A percentile compares a stretch with the other conserved stretches of the same genome.
Evolutionary conservation across 345 rosid species (phyloP).

Genomic region (Gossypium sturtianum): DNA sequence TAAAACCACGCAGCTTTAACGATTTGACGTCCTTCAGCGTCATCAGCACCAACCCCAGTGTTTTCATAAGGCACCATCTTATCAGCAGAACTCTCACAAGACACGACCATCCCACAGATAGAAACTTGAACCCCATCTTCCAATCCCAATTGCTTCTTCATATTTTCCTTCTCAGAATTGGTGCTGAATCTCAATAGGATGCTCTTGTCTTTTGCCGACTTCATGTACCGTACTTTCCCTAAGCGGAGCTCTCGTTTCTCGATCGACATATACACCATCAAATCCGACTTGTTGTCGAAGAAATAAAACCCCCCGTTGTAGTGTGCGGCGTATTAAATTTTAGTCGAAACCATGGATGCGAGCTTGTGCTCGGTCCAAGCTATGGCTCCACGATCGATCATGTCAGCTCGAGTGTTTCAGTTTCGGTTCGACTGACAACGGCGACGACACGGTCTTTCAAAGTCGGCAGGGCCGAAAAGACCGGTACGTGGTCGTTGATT

Average conservation of each 20-base stretch:
- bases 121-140: background rate
- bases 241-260: background rate
- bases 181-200: background rate
- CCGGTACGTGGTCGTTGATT: background rate
- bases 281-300: background rate
- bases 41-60: too few species aligned
- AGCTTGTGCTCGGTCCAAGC: conserved; percentile 10
- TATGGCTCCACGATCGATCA: conserved; percentile 3
- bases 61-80: background rate
- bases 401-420: background rate
- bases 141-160: background rate
- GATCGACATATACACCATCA: background rate
- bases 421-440: background rate
- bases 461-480: conserved; percentile 23
- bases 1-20: conserved; percentile 23
- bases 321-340: background rate
- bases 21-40: background rate
- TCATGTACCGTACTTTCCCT: background rate
- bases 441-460: conserved; percentile 18
- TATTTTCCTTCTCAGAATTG: background rate
- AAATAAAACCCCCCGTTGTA: background rate
- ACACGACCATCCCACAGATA: background rate
- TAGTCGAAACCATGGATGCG: too few species aligned
- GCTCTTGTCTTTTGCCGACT: background rate
- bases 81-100: background rate